Base-by-base conservation (phyloP, 2,329 filamentous ascomycete species). In the Hymenoscyphus salicellus region DNA sequence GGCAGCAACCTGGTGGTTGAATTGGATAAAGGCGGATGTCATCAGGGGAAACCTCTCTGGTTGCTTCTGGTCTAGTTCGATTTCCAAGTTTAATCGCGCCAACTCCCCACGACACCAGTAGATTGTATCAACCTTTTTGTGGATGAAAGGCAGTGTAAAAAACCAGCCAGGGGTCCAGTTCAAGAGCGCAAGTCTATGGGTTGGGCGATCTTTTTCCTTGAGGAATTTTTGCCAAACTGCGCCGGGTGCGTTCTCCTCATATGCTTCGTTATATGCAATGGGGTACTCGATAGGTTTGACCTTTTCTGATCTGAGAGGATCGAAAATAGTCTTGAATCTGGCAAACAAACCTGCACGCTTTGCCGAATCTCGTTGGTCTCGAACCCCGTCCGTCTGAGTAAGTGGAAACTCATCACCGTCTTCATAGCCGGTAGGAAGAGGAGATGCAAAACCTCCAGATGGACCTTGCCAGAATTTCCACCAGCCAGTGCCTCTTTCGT, bases 21-120 rank as follows among this genome's bases (percentile, higher is more conserved):
- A 99, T 75, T 99, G 95, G 66, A 99, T 93, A 72, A 99, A 99
- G 0, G 95, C 95, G 0, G 94, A 97, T 73, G 91, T 97, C 93
- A 97, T 96, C 57, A 93, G 79, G 0, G 94, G 93, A 68, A 92
- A 98, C 4, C 89, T 87, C 70, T 97, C 93, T 0, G 91, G 89
- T 58, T 95, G 83, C 61, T 89, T 84, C 75, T 99, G 95, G 70
- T 98, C 95, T 55, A 89, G 81, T 71, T 97, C 93, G 62, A 99
- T 97, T 75, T 98, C 93, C 61, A 93, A 74, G 70, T 98, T 99
- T 20, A 98, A 81, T 16, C 91, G 86, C 20, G 95, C 93, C 32
- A 99, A 78, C 76, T 98, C 90, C 68, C 88, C 86, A 2, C 95
- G 90, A 71, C 92, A 96, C 81, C 93, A 90, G 74, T 96, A 93